Evolutionary conservation across 2,329 filamentous ascomycete genomes (phyloP).

Genomic region (Scedosporium aurantiacum): DNA sequence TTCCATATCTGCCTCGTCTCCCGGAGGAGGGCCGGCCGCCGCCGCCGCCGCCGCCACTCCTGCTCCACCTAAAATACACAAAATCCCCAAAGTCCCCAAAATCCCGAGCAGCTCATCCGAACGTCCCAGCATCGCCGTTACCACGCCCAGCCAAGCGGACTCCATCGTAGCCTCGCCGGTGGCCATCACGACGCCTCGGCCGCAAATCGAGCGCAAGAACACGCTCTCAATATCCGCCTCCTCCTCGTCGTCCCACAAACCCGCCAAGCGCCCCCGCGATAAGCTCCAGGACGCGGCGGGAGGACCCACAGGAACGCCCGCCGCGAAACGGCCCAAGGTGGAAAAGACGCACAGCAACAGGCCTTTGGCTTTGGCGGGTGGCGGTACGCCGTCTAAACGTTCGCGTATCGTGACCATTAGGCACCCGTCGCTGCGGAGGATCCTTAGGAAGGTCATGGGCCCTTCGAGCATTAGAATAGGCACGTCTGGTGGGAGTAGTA

Average conservation of each 20-base stretch:
- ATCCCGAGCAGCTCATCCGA: background rate
- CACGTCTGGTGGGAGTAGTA: background rate
- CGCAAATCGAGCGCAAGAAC: slow-evolving; percentile 7
- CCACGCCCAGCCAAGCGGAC: slow-evolving; percentile 4
- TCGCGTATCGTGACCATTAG: slow-evolving; percentile 4
- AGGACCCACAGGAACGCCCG: background rate
- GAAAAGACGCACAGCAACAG: background rate
- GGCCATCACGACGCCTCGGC: background rate
- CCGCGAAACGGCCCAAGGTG: background rate
- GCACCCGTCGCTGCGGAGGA: slow-evolving; percentile 5
- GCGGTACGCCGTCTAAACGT: background rate
- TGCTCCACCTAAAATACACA: background rate
- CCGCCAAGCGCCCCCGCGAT: slow-evolving; percentile 2
- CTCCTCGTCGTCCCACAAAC: background rate
- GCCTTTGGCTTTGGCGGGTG: background rate
- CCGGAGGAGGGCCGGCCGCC: background rate
- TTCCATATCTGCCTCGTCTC: background rate
- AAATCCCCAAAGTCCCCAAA: no score
- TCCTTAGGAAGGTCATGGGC: slow-evolving; percentile 2
- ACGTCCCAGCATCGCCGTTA: background rate
- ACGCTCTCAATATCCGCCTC: slow-evolving; percentile 4
- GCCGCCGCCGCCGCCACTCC: background rate
- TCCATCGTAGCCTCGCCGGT: background rate
- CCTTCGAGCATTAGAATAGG: background rate
- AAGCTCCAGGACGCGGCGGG: background rate